Base-by-base conservation (phyloP, 192 early-diverging fungal genomes). In the Coemansia sp. region DNA sequence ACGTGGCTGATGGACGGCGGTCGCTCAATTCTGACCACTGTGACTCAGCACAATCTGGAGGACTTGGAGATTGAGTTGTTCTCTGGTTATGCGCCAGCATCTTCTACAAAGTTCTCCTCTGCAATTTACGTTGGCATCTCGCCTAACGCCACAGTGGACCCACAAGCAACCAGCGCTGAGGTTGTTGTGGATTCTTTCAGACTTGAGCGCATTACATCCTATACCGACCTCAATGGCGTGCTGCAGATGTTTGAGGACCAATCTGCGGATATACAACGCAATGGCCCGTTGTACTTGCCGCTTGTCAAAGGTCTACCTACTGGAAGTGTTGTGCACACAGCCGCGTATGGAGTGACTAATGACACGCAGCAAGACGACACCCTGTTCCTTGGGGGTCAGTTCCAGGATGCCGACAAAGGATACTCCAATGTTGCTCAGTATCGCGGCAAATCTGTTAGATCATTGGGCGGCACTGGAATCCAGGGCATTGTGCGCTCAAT, bases 381-480 rank as follows among this genome's bases (percentile, higher is more conserved):
- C 29, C 62, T 89, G 33, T 77, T 80, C 56, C 79, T 92, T 23
- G 89, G 87, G 39, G 91, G 91, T 19, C 70, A 72, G 8, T 92
- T 92, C 57, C 60, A 70, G 21, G 70, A 72, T 55, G 6, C 19
- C 14, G 33, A 70, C 5, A 21, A 56, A 0, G 74, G 67, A 5
- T 88, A 82, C 57, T 65, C 59, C 33, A 90, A 89, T 64, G 77
- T 92, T 63, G 88, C 86, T 3, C 63, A 70, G 55, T 90, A 88
- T 72, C 71, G 85, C 67, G 71, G 64, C 58, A 50, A 52, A 14
- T 22, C 36, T 24, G 20, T 84, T 42, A 20, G 20, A 20, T 54
- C 83, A 36, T 65, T 84, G 50, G 57, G 56, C 57, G 62, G 54
- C n/a, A 64, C 60, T 0, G 80, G 80, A n/a, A 36, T 82, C 21